phyloP scores from a whole-genome alignment of 805 yeast species.

The Candida mattraensis region DNA sequence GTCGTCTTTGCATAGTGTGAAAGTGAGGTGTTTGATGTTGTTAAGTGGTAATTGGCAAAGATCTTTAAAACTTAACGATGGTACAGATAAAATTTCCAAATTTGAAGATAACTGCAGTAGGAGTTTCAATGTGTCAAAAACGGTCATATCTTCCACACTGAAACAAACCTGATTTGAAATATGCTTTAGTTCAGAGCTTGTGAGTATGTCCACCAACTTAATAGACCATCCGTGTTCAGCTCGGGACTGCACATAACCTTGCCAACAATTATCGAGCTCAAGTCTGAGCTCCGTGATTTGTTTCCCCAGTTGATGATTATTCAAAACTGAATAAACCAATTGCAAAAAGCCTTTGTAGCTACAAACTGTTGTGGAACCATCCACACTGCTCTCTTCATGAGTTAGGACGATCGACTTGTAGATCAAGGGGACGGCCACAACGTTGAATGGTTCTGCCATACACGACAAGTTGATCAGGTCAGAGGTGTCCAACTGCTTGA shows the following conservation, averaged over 20 bases:
- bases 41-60: constrained; percentile 3
- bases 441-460: constrained; percentile 4
- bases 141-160: background rate
- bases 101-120: constrained; percentile 17
- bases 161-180: constrained; percentile 2
- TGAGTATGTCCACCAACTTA: constrained; percentile 3
- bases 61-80: constrained; percentile 8
- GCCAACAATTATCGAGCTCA: constrained; percentile 14
- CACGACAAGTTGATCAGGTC: constrained; percentile 4
- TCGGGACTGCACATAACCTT: constrained; percentile 1
- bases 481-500: constrained; percentile 1
- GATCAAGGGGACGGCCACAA: constrained; percentile 6
- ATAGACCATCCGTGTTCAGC: constrained; percentile 4
- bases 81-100: constrained; percentile 14
- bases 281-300: constrained; percentile 16
- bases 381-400: constrained; percentile 1
- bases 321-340: constrained; percentile 21
- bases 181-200: constrained; percentile 5
- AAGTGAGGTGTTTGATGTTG: constrained; percentile 8
- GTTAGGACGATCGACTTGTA: constrained; percentile 15
- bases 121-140: constrained; percentile 19
- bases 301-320: constrained; percentile 10
- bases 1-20: constrained; percentile 11
- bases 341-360: constrained; percentile 15
- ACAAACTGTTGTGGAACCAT: constrained; percentile 7